Conservation (phyloP, 495 filamentous ascomycete species). For the Podospora fimiseda region DNA sequence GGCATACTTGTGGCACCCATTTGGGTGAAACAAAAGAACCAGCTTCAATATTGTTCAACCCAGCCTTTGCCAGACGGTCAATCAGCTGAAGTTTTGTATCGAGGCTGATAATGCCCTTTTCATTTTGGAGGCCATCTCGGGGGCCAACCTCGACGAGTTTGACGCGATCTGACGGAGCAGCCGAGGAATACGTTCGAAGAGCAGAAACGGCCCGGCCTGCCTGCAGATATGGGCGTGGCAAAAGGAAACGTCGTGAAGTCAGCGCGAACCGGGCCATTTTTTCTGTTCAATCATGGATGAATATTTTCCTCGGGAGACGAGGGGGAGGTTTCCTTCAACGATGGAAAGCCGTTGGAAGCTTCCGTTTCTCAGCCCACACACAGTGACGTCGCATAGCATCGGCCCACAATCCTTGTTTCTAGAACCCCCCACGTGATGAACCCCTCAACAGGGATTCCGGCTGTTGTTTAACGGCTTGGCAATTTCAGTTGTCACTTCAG, state of each 20-base stretch:
- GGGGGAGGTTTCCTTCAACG: not conserved
- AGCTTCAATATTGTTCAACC: conserved; percentile 82
- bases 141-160: conserved; percentile 88
- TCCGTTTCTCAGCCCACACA: not conserved
- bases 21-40: conserved; percentile 93
- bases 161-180: conserved; percentile 37
- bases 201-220: conserved; percentile 31
- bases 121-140: conserved; percentile 92
- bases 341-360: not conserved
- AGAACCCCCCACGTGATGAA: not conserved
- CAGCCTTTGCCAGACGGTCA: conserved; percentile 71
- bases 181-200: conserved; percentile 18
- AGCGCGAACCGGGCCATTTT: conserved; percentile 20
- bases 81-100: conserved; percentile 84
- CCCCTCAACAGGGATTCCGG: not conserved
- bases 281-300: conserved; percentile 9
- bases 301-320: not conserved
- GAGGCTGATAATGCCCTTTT: conserved; percentile 74
- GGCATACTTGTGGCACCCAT: conserved; percentile 89
- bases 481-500: no score
- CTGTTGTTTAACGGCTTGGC: not conserved
- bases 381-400: conserved; percentile 26
- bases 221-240: conserved; percentile 2
- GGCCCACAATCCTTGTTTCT: conserved; percentile 3
- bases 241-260: conserved; percentile 14